Base-by-base conservation (phyloP, 2,329 filamentous ascomycete species). In the Microascus cirrosus region DNA sequence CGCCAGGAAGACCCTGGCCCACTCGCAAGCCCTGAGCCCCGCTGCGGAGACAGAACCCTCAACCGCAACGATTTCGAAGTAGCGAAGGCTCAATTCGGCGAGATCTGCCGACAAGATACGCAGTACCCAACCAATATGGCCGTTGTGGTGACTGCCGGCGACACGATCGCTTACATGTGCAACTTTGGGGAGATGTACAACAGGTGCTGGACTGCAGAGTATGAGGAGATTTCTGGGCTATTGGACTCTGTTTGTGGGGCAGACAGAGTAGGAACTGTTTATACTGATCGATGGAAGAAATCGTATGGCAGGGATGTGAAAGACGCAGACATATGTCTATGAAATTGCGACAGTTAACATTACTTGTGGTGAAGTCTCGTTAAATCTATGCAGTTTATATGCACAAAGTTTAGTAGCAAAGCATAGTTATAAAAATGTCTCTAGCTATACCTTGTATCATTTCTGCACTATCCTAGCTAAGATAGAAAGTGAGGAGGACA, bases 151-250 rank as follows among this genome's bases (percentile, higher is more conserved):
- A 48, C 34, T 22, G 18, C 10, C 22, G 54, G 35, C 18, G 39
- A 48, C 36, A 36, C 54, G 35, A 55, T 55, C 32, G 54, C 54
- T 3, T 55, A 55, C 54, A 55, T 55, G 54, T 55, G 54, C 36
- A 55, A 55, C 54, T 55, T 42, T 15, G 22, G 45, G n/a, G n/a
- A 35, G 18, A 24, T 55, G 3, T 11, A 6, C 3, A 55, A 55
- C 34, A 35, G 54, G 20, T 55, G 54, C 36, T 55, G 34, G 54
- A 45, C 54, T 13, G 22, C 13, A 4, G 54, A 55, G 20, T 55
- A 55, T 13, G 54, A 55, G 35, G 54, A 55, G 54, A 36, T 36
- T 3, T 55, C 54, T 12, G n/a, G 12, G 15, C 22, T 55, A 2
- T n/a, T 55, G 10, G 54, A 55, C 25, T 15, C 10, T 18, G 34